A percentile compares a stretch with the other conserved stretches of the same genome.
phyloP scores from a whole-genome alignment of 768 basidiomycete species.

The Tylopilus cervinicoccineus region DNA sequence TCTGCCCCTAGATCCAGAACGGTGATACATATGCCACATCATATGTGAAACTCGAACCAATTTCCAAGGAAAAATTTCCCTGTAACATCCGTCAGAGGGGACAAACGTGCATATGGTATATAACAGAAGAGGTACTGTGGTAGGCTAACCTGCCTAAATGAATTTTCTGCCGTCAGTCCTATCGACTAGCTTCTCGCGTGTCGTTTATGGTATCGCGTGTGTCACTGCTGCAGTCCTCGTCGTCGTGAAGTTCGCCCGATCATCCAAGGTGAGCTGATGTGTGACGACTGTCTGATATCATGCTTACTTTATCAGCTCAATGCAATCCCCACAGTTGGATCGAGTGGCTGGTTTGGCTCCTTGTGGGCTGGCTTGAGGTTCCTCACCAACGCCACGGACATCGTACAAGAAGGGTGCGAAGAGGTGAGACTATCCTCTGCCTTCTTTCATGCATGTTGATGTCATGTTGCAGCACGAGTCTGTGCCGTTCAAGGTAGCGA shows the following conservation, averaged over 20 bases:
- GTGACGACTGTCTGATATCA: neutral
- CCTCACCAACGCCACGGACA: conserved; percentile 7
- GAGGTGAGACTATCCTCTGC: conserved; percentile 18
- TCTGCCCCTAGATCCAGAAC: too few species aligned
- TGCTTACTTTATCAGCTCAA: conserved; percentile 16
- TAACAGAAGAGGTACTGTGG: too few species aligned
- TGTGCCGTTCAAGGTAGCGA: conserved; percentile 29
- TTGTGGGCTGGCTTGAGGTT: conserved; percentile 19
- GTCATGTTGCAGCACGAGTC: conserved; percentile 21
- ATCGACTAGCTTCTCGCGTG: too few species aligned
- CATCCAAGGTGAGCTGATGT: neutral
- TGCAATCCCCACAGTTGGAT: conserved; percentile 29
- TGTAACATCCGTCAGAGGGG: too few species aligned
- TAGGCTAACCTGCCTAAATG: neutral
- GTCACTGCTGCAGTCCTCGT: neutral
- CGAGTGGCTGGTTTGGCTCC: conserved; percentile 18
- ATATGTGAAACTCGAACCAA: too few species aligned
- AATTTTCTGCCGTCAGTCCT: neutral
- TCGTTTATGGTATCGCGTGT: neutral
- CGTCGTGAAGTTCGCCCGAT: neutral
- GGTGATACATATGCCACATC: too few species aligned
- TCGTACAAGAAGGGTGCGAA: conserved; percentile 32
- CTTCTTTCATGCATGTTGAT: neutral
- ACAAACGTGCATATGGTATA: too few species aligned
- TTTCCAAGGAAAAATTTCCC: too few species aligned